Evolutionary conservation across 1,284 basidiomycete genomes (phyloP), one percentile per base, ranked within the genome.

Genomic region (Meripilus lineatus): DNA sequence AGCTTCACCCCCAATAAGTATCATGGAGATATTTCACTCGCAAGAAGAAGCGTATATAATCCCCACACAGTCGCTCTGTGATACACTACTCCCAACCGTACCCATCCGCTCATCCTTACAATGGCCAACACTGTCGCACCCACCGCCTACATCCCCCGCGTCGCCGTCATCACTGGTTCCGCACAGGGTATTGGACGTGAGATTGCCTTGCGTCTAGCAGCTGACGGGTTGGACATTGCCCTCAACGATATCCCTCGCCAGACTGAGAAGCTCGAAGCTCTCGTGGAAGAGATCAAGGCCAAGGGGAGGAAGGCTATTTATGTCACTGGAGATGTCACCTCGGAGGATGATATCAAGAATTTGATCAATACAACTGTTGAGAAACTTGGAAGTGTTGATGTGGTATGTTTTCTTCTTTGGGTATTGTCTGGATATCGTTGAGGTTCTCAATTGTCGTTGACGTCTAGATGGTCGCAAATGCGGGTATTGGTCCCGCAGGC

Each of bases 381-480:
- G 28, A 47, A 47, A 25, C 48, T 62, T 1, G 63, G 63, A 5
- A 48, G 54, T 2, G 41, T 61, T 17, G 58, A 61, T 32, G 49
- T 59, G 13, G 59, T 61, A 22, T 21, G 56, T 39, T 13, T 3
- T 14, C 20, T 41, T 32, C 32, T 34, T 22, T 3, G 8, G 21
- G 13, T 43, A 13, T 4, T 17, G 15, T 24, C 17, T n/a, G 5
- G 6, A 20, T n/a, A 11, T n/a, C n/a, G n/a, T n/a, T n/a, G n/a
- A 22, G 3, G 17, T 20, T 22, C 26, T 47, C 14, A 22, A 42
- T 3, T 14, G 34, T 49, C n/a, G n/a, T n/a, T n/a, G n/a, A n/a
- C n/a, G n/a, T 17, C 3, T 30, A 61, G 59, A 61, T 61, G 58
- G 50, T 59, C 10, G 59, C 59, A 17, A 59, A 61, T 43, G 59